Evolutionary conservation across 768 basidiomycete species (phyloP).

Genomic region (Termitomyces sp.): DNA sequence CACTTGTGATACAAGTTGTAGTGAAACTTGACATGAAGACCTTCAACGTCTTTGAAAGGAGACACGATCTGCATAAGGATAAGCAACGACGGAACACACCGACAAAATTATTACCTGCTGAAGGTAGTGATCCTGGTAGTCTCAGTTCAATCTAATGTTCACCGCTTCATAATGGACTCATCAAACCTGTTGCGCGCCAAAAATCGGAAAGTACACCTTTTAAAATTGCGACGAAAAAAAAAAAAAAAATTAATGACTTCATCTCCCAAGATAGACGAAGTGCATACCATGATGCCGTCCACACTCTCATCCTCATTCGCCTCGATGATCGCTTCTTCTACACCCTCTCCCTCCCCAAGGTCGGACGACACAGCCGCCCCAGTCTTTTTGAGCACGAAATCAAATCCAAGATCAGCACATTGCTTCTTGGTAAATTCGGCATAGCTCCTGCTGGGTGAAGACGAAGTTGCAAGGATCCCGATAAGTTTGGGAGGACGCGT

Average conservation of each 20-base stretch:
- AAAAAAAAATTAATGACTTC: slow-evolving; percentile 5
- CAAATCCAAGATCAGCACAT: slow-evolving; percentile 83
- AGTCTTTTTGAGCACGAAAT: slow-evolving; percentile 73
- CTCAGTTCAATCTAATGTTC: slow-evolving; percentile 2
- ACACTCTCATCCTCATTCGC: slow-evolving; percentile 84
- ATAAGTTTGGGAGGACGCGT: slow-evolving; percentile 66
- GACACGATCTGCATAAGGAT: slow-evolving; percentile 66
- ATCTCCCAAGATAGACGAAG: slow-evolving; percentile 2
- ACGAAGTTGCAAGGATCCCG: slow-evolving; percentile 85
- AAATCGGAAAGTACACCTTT: slow-evolving; percentile 96
- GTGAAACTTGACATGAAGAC: slow-evolving; percentile 93
- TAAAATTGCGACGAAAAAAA: background rate
- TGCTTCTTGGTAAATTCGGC: slow-evolving; percentile 90
- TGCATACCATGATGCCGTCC: slow-evolving; percentile 90
- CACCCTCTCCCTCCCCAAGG: slow-evolving; percentile 76
- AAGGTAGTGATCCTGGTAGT: slow-evolving; percentile 82
- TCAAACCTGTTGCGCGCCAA: slow-evolving; percentile 76
- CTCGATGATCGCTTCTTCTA: slow-evolving; percentile 93
- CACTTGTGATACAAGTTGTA: slow-evolving; percentile 95
- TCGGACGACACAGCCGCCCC: slow-evolving; percentile 55
- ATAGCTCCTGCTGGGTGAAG: slow-evolving; percentile 74
- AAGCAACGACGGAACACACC: background rate
- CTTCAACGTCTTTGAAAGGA: slow-evolving; percentile 96
- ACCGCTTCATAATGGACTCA: background rate
- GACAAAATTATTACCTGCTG: slow-evolving; percentile 59